phyloP scores from a whole-genome alignment of 306 rosid species.

The Cucurbita maxima region DNA sequence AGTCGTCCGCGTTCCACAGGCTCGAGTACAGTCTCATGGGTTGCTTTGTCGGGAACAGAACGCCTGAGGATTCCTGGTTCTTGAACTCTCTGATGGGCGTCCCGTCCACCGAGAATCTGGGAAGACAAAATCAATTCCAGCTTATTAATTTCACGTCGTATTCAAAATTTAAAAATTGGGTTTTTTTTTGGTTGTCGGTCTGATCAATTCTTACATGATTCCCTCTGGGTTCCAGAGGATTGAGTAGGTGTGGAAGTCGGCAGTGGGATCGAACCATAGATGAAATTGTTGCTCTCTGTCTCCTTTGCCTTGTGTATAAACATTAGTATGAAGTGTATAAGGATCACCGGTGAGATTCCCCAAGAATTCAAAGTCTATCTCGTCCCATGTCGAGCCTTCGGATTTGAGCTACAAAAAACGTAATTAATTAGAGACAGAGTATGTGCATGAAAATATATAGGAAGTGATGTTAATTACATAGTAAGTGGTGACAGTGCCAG shows the following conservation, averaged over 20 bases:
- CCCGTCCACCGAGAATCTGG: constrained; percentile 54
- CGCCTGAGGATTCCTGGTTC: constrained; percentile 39
- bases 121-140: neutral
- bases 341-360: constrained; percentile 76
- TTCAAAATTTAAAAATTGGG: too few relatives aligned
- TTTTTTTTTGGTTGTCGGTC: too few relatives aligned
- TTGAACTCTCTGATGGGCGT: constrained; percentile 63
- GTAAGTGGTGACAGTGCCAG: constrained; percentile 61
- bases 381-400: constrained; percentile 55
- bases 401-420: constrained; percentile 34
- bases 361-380: constrained; percentile 62
- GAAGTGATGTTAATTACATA: constrained; percentile 22
- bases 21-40: constrained; percentile 49
- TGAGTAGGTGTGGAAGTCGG: constrained; percentile 53
- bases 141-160: too few relatives aligned
- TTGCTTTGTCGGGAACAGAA: constrained; percentile 41
- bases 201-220: constrained; percentile 26
- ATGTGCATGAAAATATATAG: neutral
- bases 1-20: constrained; percentile 71
- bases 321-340: constrained; percentile 58
- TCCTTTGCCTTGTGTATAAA: constrained; percentile 52
- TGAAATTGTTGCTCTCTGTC: constrained; percentile 56
- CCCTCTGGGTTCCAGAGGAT: constrained; percentile 54
- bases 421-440: neutral
- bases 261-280: constrained; percentile 65